A percentile compares a stretch with the other conserved stretches of the same genome.
Conservation (phyloP, 2,329 filamentous ascomycete species). For the Emmonsiellopsis sp. region DNA sequence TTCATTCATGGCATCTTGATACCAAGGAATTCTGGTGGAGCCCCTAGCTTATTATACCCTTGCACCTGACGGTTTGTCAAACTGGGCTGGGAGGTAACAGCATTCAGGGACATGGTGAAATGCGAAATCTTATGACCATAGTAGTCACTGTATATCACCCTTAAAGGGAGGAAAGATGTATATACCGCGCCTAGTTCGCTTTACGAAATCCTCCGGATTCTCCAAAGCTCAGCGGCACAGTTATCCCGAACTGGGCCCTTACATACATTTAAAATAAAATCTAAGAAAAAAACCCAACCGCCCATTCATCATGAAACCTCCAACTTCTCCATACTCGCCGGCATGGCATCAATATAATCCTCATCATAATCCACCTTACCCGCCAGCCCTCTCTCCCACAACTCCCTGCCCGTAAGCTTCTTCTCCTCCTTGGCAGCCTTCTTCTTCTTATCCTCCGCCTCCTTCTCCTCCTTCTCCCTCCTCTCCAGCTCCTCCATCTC, state of each 20-base stretch:
- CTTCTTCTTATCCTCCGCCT: slow-evolving; percentile 73
- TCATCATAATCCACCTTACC: slow-evolving; percentile 58
- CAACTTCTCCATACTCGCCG: slow-evolving; percentile 57
- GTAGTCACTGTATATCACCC: background rate
- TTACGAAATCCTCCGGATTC: background rate
- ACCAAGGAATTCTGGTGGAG: no score
- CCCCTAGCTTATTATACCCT: no score
- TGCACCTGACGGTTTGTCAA: no score
- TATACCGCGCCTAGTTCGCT: background rate
- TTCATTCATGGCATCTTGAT: no score
- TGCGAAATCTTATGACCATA: no score
- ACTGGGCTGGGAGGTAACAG: no score
- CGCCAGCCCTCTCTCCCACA: slow-evolving; percentile 68
- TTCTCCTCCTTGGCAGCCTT: slow-evolving; percentile 59
- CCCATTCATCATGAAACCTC: slow-evolving; percentile 45
- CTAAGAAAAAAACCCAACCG: background rate
- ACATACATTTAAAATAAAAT: background rate
- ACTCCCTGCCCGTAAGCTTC: slow-evolving; percentile 62
- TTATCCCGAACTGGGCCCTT: background rate
- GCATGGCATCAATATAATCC: slow-evolving; percentile 55
- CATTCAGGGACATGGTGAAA: no score
- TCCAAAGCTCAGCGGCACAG: background rate
- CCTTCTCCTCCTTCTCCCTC: slow-evolving; percentile 60
- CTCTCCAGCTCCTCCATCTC: slow-evolving; percentile 71
- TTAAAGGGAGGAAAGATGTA: background rate